Evolutionary conservation across 345 rosid genomes (phyloP), one percentile per base, ranked within the genome.

Genomic region (Salix suchowensis): DNA sequence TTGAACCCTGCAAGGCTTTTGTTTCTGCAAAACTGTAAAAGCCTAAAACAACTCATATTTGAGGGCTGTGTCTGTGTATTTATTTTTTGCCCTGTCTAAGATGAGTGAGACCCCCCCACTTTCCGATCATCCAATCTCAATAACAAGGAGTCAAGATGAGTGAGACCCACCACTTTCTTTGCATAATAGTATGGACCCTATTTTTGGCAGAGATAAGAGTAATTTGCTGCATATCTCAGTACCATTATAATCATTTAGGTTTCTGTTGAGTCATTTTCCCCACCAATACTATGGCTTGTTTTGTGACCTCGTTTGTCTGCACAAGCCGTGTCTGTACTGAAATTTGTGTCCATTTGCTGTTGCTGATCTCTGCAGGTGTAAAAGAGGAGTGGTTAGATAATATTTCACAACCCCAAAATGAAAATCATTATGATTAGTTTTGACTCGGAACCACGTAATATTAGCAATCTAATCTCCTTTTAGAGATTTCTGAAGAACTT

Each of bases 101-200:
- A 32, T 32, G 34, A 32, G 34, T 32, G 34, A 32, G 34, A 32
- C 34, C 5, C 34, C 34, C 5, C 34, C 34, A 32, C 34, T 32
- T 32, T 32, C 34, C 34, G 34, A 70, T 78, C 76, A 65, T 62
- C 79, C 79, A 78, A 70, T 78, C 64, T 50, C 70, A 73, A 77
- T 58, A 64, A 78, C 76, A 55, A 81, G 65, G 61, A 61, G 75
- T 44, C 34, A 74, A 78, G 48, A 61, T 67, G 69, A 76, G 73
- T 23, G 80, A 75, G 82, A 61, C 87, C 84, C 85, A 75, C 81
- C 9, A n/a, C 18, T 42, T 52, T 24, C 30, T 50, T 76, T 73
- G 65, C 75, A 65, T 65, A 66, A 70, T 76, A 37, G 79, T 18
- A 40, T 40, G 80, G 72, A 69, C 78, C 74, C 82, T 74, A 72